Conservation (phyloP, 2,329 filamentous ascomycete species). For the Cryphonectria japonica region DNA sequence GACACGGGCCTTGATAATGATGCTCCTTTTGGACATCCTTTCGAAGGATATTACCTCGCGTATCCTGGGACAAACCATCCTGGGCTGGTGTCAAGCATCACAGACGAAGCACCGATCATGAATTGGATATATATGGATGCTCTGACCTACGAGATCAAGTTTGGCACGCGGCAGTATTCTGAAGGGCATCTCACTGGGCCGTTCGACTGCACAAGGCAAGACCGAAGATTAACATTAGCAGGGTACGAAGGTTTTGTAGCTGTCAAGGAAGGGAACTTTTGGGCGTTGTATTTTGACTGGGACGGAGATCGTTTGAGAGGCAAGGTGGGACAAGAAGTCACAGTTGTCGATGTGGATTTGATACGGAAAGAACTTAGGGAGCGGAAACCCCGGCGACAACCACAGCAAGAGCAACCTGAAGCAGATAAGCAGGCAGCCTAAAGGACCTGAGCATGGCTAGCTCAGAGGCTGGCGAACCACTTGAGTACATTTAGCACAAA, state of each 20-base stretch:
- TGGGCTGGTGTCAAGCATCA: slow-evolving; percentile 53
- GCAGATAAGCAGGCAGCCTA: not conserved
- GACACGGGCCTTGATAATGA: slow-evolving; percentile 42
- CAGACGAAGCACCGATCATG: slow-evolving; percentile 50
- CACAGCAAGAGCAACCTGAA: not conserved
- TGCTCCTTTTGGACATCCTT: slow-evolving; percentile 49
- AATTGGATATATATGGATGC: slow-evolving; percentile 56
- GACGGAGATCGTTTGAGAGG: slow-evolving; percentile 49
- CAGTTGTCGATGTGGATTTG: slow-evolving; percentile 60
- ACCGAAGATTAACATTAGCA: slow-evolving; percentile 53
- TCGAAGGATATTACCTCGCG: slow-evolving; percentile 60
- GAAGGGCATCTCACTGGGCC: slow-evolving; percentile 50
- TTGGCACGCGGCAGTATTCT: slow-evolving; percentile 47
- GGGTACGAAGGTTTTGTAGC: slow-evolving; percentile 55
- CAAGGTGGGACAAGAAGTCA: slow-evolving; percentile 51
- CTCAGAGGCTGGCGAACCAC: too few relatives aligned
- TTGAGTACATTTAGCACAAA: too few relatives aligned
- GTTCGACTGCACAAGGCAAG: slow-evolving; percentile 56
- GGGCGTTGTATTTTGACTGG: slow-evolving; percentile 52
- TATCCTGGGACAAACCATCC: slow-evolving; percentile 55
- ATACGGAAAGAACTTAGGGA: slow-evolving; percentile 50
- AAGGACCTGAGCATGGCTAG: too few relatives aligned
- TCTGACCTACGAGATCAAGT: slow-evolving; percentile 51
- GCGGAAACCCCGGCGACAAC: slow-evolving; percentile 5
- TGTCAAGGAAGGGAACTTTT: slow-evolving; percentile 49